Conservation (phyloP, 495 filamentous ascomycete species). For the Xylaria grammica region DNA sequence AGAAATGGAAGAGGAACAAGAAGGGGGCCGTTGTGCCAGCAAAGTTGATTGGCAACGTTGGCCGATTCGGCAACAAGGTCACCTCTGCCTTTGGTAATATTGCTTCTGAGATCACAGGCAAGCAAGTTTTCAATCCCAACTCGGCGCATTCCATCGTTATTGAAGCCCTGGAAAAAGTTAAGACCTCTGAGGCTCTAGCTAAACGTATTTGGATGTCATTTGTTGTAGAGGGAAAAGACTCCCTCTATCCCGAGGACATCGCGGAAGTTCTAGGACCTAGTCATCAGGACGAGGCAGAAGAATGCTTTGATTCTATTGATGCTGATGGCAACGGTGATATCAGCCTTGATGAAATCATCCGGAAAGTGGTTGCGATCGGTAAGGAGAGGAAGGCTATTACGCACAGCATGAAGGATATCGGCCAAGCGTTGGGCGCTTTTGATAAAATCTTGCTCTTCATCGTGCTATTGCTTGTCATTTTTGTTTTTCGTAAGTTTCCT, state of each 20-base stretch:
- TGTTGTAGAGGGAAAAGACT: constrained; percentile 84
- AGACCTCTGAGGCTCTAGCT: constrained; percentile 85
- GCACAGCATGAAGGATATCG: constrained; percentile 94
- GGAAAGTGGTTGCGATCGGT: constrained; percentile 81
- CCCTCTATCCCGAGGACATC: constrained; percentile 80
- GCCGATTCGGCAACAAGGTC: constrained; percentile 86
- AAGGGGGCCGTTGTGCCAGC: constrained; percentile 74
- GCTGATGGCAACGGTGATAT: constrained; percentile 92
- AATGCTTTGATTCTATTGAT: constrained; percentile 81
- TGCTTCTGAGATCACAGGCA: constrained; percentile 91
- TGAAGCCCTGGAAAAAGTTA: constrained; percentile 82
- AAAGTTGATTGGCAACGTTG: constrained; percentile 76
- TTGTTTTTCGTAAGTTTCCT: constrained; percentile 74
- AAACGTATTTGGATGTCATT: constrained; percentile 98
- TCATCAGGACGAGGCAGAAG: constrained; percentile 74
- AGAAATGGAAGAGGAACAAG: constrained; percentile 44
- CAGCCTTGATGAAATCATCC: constrained; percentile 91
- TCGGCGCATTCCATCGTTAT: constrained; percentile 87
- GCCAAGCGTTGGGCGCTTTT: constrained; percentile 89
- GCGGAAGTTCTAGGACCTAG: constrained; percentile 81
- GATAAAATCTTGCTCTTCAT: constrained; percentile 82
- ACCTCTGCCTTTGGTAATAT: constrained; percentile 93
- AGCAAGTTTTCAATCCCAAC: constrained; percentile 89
- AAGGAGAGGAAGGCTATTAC: constrained; percentile 84
- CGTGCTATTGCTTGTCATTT: constrained; percentile 77